Conservation (phyloP, 2,329 filamentous ascomycete genomes). For the Trichoderma pleuroti region DNA sequence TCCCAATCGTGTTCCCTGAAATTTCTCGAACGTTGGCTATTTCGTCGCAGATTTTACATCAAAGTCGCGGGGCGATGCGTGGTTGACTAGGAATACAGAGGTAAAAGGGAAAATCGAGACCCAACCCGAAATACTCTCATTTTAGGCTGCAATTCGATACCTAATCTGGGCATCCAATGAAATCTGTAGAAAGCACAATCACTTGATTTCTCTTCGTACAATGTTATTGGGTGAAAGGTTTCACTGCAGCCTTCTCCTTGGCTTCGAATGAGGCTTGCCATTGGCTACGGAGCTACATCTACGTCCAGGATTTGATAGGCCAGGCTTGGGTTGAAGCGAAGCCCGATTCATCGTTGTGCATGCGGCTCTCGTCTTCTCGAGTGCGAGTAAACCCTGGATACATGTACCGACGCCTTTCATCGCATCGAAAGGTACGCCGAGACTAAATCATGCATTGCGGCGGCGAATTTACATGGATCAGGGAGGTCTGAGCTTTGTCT, state of each 20-base stretch:
- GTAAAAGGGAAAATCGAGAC: neutral
- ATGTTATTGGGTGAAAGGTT: neutral
- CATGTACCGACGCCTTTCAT: neutral
- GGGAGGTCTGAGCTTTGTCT: neutral
- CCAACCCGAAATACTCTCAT: no score
- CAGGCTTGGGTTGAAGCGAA: neutral
- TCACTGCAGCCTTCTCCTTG: neutral
- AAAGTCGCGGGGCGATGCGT: no score
- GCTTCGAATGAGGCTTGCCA: neutral
- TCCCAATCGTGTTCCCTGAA: neutral
- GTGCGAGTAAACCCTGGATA: neutral
- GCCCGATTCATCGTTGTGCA: neutral
- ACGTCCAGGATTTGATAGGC: neutral
- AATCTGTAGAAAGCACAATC: neutral
- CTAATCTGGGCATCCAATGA: neutral
- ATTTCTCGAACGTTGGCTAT: neutral
- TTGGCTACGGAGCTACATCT: neutral
- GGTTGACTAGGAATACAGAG: neutral
- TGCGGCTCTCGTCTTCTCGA: neutral
- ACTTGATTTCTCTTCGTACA: neutral
- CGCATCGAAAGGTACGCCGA: neutral
- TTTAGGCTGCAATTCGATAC: neutral
- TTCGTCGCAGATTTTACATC: neutral
- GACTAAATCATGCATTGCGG: neutral
- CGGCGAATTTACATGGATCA: neutral